A percentile compares a stretch with the other conserved stretches of the same genome.
Evolutionary conservation across 495 filamentous ascomycete species (phyloP).

Genomic region (Geopyxis carbonaria): DNA sequence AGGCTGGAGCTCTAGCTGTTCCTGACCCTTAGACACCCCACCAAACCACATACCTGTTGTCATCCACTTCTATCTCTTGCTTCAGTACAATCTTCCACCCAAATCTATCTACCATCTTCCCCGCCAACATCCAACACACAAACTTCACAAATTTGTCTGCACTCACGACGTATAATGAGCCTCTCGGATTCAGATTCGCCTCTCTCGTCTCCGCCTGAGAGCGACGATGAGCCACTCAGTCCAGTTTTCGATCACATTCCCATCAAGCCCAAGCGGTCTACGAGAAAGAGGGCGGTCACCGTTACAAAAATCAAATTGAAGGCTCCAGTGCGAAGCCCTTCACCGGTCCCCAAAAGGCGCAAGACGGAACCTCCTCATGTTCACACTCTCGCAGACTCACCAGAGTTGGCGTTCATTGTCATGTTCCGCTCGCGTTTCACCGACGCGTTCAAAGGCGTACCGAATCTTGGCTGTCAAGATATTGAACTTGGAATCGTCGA

Average conservation of each 20-base stretch:
- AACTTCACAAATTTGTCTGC: too few relatives aligned
- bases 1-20: too few relatives aligned
- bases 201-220: slow-evolving; percentile 41
- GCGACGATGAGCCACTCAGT: slow-evolving; percentile 35
- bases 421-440: slow-evolving; percentile 91
- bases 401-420: slow-evolving; percentile 88
- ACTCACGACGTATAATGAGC: too few relatives aligned
- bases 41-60: too few relatives aligned
- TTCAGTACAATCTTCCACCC: too few relatives aligned
- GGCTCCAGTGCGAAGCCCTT: slow-evolving; percentile 28
- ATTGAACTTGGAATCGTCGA: slow-evolving; percentile 74
- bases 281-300: slow-evolving; percentile 18
- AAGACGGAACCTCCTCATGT: slow-evolving; percentile 75
- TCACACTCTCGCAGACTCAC: slow-evolving; percentile 72
- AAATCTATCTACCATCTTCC: too few relatives aligned
- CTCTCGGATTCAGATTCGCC: slow-evolving; percentile 32
- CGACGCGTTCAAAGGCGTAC: slow-evolving; percentile 68
- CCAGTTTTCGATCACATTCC: slow-evolving; percentile 24
- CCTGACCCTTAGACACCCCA: too few relatives aligned
- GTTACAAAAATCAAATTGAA: slow-evolving; percentile 8
- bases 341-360: slow-evolving; percentile 52
- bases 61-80: too few relatives aligned
- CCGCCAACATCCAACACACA: too few relatives aligned
- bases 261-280: slow-evolving; percentile 22
- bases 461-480: slow-evolving; percentile 87